Evolutionary conservation across 495 filamentous ascomycete species (phyloP), one percentile per base, ranked within the genome.

Genomic region (Penicillium antarcticum): DNA sequence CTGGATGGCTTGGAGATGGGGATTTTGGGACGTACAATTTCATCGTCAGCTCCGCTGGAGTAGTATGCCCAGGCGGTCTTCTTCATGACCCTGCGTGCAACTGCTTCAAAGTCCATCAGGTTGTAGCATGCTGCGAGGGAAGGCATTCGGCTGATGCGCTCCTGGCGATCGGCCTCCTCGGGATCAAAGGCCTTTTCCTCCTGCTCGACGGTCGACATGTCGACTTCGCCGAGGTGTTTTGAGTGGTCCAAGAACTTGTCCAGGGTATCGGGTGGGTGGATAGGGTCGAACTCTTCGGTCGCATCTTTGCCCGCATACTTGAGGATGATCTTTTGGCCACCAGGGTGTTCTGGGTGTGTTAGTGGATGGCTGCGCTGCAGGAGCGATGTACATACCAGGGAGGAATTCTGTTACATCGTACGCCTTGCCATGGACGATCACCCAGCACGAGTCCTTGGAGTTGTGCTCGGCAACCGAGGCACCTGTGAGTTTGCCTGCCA

Each of bases 51-150:
- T 44, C 89, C 92, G 61, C 87, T 92, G 8, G 89, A 95, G 67
- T 97, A 97, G 70, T 97, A 97, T 11, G 86, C 92, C 92, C 92
- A 97, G 2, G 92, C 91, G 0, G 85, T 87, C 70, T 87, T 92
- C 78, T 95, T 96, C 92, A 96, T 96, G 31, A 92, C 83, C 14
- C 79, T 73, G 57, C 83, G 82, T 2, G 92, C 92, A 17, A 97
- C 91, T 4, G 88, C 82, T 76, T 97, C 92, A 64, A 97, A 97
- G 69, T 97, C 92, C 75, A 92, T 80, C 55, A 97, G 70, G 59
- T 97, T 97, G 71, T 91, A 97, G 77, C 92, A 96, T 63, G 95
- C 87, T 51, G 87, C 85, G 50, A 97, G 76, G 42, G 83, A 73
- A 2, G 92, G 92, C 87, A 90, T 96, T 21, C 77, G 70, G 55